These are phyloP conservation scores for Cercospora brassicicola DNA, from an alignment of 2,329 filamentous ascomycete genomes.

Conservation along the genomic window DNA sequence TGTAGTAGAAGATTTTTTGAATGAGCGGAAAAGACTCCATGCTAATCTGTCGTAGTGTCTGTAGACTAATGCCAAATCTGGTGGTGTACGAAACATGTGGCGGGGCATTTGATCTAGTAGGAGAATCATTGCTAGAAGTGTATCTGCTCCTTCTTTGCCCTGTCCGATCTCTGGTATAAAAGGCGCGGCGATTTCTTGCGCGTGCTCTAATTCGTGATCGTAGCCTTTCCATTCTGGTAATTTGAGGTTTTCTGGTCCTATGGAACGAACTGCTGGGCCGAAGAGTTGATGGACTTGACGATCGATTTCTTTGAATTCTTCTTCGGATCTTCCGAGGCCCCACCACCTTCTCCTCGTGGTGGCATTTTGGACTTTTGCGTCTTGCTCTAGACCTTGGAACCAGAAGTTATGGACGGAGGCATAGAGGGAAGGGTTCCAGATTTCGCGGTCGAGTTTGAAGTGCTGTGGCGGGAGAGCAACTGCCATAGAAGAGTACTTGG, in stretches of 20 bases:
- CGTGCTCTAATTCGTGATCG: constrained; percentile 30
- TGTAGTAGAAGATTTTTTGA: background rate
- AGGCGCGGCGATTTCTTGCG: constrained; percentile 37
- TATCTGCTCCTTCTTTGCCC: constrained; percentile 35
- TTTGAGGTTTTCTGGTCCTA: constrained; percentile 40
- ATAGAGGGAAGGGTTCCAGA: constrained; percentile 47
- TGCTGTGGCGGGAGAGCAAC: constrained; percentile 7
- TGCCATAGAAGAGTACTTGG: background rate
- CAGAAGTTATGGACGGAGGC: constrained; percentile 41
- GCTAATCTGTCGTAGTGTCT: constrained; percentile 57
- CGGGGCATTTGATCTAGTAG: constrained; percentile 65
- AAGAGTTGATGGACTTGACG: constrained; percentile 39
- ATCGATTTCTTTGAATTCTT: constrained; percentile 43
- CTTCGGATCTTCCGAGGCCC: constrained; percentile 32
- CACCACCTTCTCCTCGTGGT: constrained; percentile 43
- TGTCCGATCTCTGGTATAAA: constrained; percentile 33
- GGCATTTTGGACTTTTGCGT: constrained; percentile 32
- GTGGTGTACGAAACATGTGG: constrained; percentile 58
- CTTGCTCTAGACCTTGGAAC: constrained; percentile 40
- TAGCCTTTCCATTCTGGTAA: constrained; percentile 34
- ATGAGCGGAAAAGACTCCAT: constrained; percentile 39
- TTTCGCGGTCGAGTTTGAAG: constrained; percentile 40
- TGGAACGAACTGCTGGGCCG: constrained; percentile 40
- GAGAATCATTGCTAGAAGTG: constrained; percentile 54
- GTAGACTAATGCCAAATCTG: constrained; percentile 52